These are phyloP conservation scores for Talaromyces adpressus DNA, from an alignment of 495 filamentous ascomycete genomes.

Conservation along the genomic window DNA sequence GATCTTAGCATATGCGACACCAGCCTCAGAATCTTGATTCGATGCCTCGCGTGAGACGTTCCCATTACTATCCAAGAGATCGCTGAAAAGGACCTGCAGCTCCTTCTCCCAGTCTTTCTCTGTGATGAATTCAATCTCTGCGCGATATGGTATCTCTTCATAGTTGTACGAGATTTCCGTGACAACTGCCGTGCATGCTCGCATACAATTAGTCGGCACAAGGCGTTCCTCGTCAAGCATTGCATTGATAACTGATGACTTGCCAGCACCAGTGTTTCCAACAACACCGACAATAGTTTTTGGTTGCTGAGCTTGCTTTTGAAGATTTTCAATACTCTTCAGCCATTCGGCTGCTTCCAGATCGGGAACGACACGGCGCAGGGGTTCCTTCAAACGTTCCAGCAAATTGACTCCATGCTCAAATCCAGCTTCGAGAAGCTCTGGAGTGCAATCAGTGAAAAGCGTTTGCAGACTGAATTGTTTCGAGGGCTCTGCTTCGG, in stretches of 20 bases:
- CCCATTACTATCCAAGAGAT: slow-evolving; percentile 42
- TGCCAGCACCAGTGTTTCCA: slow-evolving; percentile 52
- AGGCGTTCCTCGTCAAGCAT: slow-evolving; percentile 48
- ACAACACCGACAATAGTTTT: slow-evolving; percentile 50
- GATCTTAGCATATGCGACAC: slow-evolving; percentile 57
- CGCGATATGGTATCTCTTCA: slow-evolving; percentile 42
- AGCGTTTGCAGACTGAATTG: neutral
- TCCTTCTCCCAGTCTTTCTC: slow-evolving; percentile 51
- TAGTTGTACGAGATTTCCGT: slow-evolving; percentile 63
- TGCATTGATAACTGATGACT: slow-evolving; percentile 55
- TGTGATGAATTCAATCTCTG: slow-evolving; percentile 59
- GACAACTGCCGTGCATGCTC: slow-evolving; percentile 59
- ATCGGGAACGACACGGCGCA: neutral
- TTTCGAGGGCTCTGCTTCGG: neutral
- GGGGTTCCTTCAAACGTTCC: slow-evolving; percentile 1
- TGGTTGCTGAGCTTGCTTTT: slow-evolving; percentile 25
- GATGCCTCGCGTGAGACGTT: slow-evolving; percentile 35
- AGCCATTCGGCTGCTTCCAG: slow-evolving; percentile 2
- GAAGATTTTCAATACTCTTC: slow-evolving; percentile 5
- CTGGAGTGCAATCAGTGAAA: neutral
- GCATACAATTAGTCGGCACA: slow-evolving; percentile 51
- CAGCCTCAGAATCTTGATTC: slow-evolving; percentile 44
- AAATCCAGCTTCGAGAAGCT: slow-evolving; percentile 4
- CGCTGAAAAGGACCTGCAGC: slow-evolving; percentile 36
- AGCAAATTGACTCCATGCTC: slow-evolving; percentile 3